phyloP scores from a whole-genome alignment of 164 flowering plant genomes.

The Saururus chinensis region DNA sequence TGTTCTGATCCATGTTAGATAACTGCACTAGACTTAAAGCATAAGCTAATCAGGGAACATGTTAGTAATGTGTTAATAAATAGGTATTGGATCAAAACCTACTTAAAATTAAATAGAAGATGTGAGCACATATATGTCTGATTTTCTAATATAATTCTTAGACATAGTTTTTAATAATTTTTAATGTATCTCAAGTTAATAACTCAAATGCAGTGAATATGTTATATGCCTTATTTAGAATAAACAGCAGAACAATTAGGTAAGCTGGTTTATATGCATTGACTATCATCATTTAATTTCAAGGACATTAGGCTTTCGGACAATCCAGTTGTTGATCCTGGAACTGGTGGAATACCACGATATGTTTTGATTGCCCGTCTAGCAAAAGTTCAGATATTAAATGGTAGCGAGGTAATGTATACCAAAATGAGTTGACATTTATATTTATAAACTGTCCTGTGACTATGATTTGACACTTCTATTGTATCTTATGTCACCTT shows the following conservation, averaged over 20 bases:
- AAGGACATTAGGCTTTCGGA: constrained; percentile 87
- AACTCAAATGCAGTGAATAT: too few species aligned
- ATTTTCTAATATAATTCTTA: too few species aligned
- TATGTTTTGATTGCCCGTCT: constrained; percentile 75
- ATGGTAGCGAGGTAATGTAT: constrained; percentile 85
- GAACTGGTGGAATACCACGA: constrained; percentile 66
- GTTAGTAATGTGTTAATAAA: too few species aligned
- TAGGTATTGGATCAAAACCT: too few species aligned
- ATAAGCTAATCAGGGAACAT: too few species aligned
- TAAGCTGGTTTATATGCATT: neutral
- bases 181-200: neutral
- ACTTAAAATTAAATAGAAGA: neutral
- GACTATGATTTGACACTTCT: neutral
- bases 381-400: constrained; percentile 61
- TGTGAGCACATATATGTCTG: too few species aligned
- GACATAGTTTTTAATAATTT: too few species aligned
- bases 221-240: too few species aligned
- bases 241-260: too few species aligned
- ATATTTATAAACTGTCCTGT: neutral
- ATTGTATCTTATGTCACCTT: constrained; percentile 8
- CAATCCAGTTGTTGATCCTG: constrained; percentile 79
- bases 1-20: too few species aligned
- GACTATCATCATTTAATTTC: constrained; percentile 7
- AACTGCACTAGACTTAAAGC: too few species aligned
- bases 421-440: neutral